Percentiles rank a stretch among this genome's conserved stretches.
Evolutionary conservation across 176 grass and related monocot species (phyloP).

Genomic region (Oryza punctata): DNA sequence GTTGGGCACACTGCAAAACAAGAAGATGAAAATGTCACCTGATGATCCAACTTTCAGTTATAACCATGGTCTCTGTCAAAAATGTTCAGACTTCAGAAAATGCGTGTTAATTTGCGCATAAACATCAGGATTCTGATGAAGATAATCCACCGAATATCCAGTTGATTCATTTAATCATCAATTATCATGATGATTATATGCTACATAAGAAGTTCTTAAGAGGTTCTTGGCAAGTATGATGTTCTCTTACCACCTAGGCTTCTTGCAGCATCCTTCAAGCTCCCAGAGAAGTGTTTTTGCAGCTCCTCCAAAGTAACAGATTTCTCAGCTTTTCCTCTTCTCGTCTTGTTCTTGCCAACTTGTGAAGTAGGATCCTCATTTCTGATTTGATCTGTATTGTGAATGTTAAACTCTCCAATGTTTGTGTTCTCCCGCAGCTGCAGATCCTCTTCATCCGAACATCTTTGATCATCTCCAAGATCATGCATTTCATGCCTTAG

Average conservation of each 20-base stretch:
- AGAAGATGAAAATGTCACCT: not conserved
- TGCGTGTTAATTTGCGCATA: not conserved
- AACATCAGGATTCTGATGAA: too few species aligned
- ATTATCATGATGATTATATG: not conserved
- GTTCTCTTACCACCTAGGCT: constrained; percentile 69
- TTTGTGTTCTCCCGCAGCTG: not conserved
- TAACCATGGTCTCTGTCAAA: not conserved
- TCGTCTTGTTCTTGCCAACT: constrained; percentile 45
- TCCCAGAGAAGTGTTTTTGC: constrained; percentile 73
- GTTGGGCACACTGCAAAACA: constrained; percentile 72
- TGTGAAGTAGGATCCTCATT: not conserved
- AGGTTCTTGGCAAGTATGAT: not conserved
- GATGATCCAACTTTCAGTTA: not conserved
- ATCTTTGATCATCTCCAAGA: not conserved
- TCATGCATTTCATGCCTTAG: not conserved
- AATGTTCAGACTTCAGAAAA: not conserved
- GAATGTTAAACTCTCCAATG: not conserved
- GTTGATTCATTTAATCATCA: not conserved
- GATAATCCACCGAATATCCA: not conserved
- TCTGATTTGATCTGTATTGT: not conserved
- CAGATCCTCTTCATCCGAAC: constrained; percentile 32
- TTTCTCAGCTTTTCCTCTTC: constrained; percentile 68
- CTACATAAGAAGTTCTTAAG: not conserved
- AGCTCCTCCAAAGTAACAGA: constrained; percentile 65
- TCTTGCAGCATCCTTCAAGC: constrained; percentile 81